These are phyloP conservation scores for Daphne laureola DNA, from an alignment of 441 rosid species.

Conservation along the genomic window DNA sequence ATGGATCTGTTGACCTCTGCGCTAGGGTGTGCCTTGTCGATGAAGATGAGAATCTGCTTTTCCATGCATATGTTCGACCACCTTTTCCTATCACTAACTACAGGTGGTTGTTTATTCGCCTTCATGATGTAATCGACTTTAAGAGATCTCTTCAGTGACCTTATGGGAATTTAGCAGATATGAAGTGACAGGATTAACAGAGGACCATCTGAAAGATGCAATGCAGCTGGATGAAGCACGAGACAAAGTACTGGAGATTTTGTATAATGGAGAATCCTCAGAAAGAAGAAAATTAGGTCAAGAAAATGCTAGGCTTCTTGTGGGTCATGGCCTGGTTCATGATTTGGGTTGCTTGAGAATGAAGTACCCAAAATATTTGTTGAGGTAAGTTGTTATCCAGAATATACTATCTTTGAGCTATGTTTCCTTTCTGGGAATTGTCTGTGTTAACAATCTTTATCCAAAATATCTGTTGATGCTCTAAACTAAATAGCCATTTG, in stretches of 20 bases:
- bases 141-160: neutral
- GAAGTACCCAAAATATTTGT: slow-evolving; percentile 47
- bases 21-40: slow-evolving; percentile 67
- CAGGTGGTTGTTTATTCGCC: slow-evolving; percentile 30
- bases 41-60: slow-evolving; percentile 53
- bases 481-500: no score
- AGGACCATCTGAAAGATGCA: slow-evolving; percentile 53
- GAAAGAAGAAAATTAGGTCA: slow-evolving; percentile 27
- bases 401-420: no score
- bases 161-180: slow-evolving; percentile 26
- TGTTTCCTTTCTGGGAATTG: no score
- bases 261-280: slow-evolving; percentile 43
- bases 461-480: no score
- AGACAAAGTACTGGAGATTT: slow-evolving; percentile 29
- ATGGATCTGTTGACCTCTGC: slow-evolving; percentile 48
- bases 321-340: slow-evolving; percentile 58
- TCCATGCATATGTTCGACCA: slow-evolving; percentile 53
- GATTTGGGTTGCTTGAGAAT: slow-evolving; percentile 57
- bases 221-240: slow-evolving; percentile 43
- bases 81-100: slow-evolving; percentile 46
- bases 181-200: slow-evolving; percentile 60
- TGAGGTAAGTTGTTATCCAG: slow-evolving; percentile 33
- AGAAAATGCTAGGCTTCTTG: slow-evolving; percentile 55
- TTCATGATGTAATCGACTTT: slow-evolving; percentile 1
- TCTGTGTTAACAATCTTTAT: no score